Evolutionary conservation across 148 eudicot genomes (phyloP).

Genomic region (Amaranthus hypochondriacus): DNA sequence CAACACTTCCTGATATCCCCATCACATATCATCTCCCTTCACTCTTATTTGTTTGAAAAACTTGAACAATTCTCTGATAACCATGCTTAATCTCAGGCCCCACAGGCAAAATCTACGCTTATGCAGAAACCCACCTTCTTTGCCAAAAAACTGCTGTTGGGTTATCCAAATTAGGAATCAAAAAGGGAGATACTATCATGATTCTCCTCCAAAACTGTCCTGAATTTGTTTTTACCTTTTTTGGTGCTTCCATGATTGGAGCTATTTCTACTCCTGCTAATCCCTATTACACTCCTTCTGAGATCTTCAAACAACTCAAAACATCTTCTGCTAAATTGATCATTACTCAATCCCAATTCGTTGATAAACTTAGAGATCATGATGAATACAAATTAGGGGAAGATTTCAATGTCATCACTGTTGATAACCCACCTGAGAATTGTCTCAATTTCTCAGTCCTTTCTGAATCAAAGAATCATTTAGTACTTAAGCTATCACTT

Average conservation of each 20-base stretch:
- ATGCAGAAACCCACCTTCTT: slow-evolving; percentile 49
- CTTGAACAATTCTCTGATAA: slow-evolving; percentile 23
- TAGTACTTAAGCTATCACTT: no score
- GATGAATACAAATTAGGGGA: slow-evolving; percentile 30
- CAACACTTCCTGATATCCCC: slow-evolving; percentile 30
- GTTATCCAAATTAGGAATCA: slow-evolving; percentile 38
- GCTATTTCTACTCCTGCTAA: slow-evolving; percentile 68
- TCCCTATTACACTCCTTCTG: slow-evolving; percentile 60
- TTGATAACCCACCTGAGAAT: slow-evolving; percentile 46
- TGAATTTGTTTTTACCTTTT: slow-evolving; percentile 66
- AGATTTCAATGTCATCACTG: slow-evolving; percentile 43
- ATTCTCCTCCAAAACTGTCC: slow-evolving; percentile 61
- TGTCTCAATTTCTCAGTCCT: slow-evolving; percentile 52
- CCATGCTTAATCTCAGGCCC: slow-evolving; percentile 52
- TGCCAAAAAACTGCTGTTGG: slow-evolving; percentile 55
- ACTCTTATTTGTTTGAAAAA: slow-evolving; percentile 49
- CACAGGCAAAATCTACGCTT: slow-evolving; percentile 39
- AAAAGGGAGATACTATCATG: slow-evolving; percentile 61
- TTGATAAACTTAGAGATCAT: slow-evolving; percentile 41
- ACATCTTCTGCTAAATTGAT: slow-evolving; percentile 45
- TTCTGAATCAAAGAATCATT: slow-evolving; percentile 13
- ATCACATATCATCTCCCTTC: slow-evolving; percentile 39
- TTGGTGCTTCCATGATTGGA: slow-evolving; percentile 78
- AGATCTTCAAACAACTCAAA: slow-evolving; percentile 54
- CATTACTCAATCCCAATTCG: slow-evolving; percentile 59